Evolutionary conservation across 257 asterid genomes (phyloP), one percentile per base, ranked within the genome.

Genomic region (Ocimum tenuiflorum): DNA sequence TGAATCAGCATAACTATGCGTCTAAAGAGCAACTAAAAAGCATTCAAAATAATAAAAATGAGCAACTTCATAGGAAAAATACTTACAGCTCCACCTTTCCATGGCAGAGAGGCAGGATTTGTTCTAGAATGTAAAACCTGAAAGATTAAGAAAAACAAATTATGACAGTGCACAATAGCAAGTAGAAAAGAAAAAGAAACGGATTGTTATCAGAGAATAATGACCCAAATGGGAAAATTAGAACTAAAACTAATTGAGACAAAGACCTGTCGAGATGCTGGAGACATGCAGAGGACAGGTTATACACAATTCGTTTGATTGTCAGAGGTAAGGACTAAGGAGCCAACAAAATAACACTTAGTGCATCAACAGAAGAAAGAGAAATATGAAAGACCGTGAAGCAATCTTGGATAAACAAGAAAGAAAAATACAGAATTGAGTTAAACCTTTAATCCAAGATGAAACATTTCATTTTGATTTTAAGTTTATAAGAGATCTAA

Each of bases 21-120:
- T 11, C 18, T 13, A 36, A 35, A 45, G 56, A 50, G 43, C 24
- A 50, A 31, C 3, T 22, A 43, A 18, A 36, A 38, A 8, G 13
- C 4, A 20, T 4, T 13, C 10, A 12, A 22, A 12, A 17, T 7
- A 3, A 33, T 35, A 35, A 0, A 62, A 61, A 50, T 5, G 45
- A 52, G 38, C 41, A 12, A 19, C 23, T 38, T 62, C 8, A 41
- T 8, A 58, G 49, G 39, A 47, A 72, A 71, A 54, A 59, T 65
- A 85, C 99, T 81, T 77, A 92, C 96, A 29, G 82, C 96, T 80
- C 97, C 99, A 62, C 99, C 96, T 83, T 86, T 92, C 99, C 99
- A 92, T 29, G 96, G 13, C 15, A 88, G 95, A 65, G 70, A 78
- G 42, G 89, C 60, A 13, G 97, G 95, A 70, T 81, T 80, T 55